A percentile compares a stretch with the other conserved stretches of the same genome.
Evolutionary conservation across 108 stramenopile species (phyloP).

Genomic region (Fragilaria radians): DNA sequence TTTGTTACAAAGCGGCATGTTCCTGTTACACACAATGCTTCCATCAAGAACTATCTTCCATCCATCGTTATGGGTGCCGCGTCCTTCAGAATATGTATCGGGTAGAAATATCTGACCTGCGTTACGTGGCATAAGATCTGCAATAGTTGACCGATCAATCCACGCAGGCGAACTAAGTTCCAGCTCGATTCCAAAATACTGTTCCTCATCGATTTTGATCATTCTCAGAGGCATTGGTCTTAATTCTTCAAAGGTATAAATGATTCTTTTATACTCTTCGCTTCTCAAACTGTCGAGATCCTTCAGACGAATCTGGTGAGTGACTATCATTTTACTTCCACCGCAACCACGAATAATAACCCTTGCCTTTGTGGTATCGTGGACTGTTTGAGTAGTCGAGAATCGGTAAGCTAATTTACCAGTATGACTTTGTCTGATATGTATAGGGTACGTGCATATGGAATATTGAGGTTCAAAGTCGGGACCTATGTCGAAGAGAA

Average conservation of each 20-base stretch:
- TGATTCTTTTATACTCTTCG: too few species aligned
- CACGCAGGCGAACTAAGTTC: constrained; percentile 18
- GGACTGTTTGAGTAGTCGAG: constrained; percentile 37
- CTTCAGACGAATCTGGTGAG: background rate
- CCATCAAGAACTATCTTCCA: constrained; percentile 47
- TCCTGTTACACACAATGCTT: constrained; percentile 25
- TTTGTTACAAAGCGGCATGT: constrained; percentile 27
- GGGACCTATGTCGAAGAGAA: constrained; percentile 39
- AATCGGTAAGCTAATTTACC: constrained; percentile 18
- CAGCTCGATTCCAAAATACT: constrained; percentile 30
- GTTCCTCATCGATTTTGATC: background rate
- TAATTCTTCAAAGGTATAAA: background rate
- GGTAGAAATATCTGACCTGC: background rate
- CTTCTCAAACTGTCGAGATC: background rate
- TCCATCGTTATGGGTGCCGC: background rate
- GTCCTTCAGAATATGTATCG: background rate
- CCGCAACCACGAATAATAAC: constrained; percentile 46
- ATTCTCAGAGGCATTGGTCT: background rate
- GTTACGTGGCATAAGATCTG: background rate
- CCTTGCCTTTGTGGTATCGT: constrained; percentile 20
- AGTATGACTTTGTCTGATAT: background rate
- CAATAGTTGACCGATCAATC: background rate
- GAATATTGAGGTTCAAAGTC: background rate
- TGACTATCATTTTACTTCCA: constrained; percentile 11
- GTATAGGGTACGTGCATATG: background rate